phyloP scores from a whole-genome alignment of 2,329 filamentous ascomycete genomes.

The Aspergillus brasiliensis region DNA sequence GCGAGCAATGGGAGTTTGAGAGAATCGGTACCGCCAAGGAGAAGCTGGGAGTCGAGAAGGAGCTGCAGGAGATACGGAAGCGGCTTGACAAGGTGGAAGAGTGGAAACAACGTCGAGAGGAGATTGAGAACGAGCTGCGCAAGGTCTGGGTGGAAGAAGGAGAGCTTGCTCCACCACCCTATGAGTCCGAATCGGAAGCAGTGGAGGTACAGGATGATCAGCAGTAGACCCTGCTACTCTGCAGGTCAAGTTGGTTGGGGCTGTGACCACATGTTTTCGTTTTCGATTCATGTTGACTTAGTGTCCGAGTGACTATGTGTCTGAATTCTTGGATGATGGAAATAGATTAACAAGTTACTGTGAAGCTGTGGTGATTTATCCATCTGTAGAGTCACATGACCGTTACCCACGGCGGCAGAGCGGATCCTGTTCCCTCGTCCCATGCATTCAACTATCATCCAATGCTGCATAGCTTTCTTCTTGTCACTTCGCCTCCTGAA shows the following conservation, averaged over 20 bases:
- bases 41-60: constrained; percentile 89
- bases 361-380: not conserved
- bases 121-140: constrained; percentile 80
- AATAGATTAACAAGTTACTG: not conserved
- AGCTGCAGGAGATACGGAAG: constrained; percentile 81
- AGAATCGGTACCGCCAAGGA: constrained; percentile 91
- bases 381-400: constrained; percentile 11
- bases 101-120: constrained; percentile 75
- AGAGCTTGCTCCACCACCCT: constrained; percentile 41
- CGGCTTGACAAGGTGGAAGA: constrained; percentile 77
- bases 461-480: not conserved
- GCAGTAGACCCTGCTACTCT: not conserved
- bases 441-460: not conserved
- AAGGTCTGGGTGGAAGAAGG: constrained; percentile 60
- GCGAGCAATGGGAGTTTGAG: constrained; percentile 90
- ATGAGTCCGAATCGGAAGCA: constrained; percentile 28
- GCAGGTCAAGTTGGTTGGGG: not conserved
- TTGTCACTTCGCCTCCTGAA: not conserved
- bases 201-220: constrained; percentile 5
- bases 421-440: not conserved
- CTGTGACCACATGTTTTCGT: not conserved
- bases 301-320: too few species aligned
- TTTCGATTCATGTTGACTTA: not conserved
- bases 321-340: too few species aligned
- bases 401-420: not conserved